Evolutionary conservation across 2,329 filamentous ascomycete genomes (phyloP).

Genomic region (Aspergillus pseudoglaucus): DNA sequence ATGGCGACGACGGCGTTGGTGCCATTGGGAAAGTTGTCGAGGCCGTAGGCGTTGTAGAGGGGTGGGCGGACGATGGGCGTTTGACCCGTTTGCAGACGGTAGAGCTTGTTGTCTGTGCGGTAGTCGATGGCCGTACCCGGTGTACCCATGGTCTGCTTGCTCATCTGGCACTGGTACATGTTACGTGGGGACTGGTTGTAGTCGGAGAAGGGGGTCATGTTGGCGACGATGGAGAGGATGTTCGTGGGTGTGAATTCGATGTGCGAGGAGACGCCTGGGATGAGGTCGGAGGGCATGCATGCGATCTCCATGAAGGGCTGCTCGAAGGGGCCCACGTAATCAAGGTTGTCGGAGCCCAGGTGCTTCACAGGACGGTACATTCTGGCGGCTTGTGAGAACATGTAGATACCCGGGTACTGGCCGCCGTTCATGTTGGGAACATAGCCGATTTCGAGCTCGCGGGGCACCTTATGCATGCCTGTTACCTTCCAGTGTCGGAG

Average conservation of each 20-base stretch:
- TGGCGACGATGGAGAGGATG: slow-evolving; percentile 93
- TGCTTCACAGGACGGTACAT: slow-evolving; percentile 94
- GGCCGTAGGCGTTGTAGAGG: slow-evolving; percentile 89
- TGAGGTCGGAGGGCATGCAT: slow-evolving; percentile 77
- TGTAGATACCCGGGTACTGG: slow-evolving; percentile 94
- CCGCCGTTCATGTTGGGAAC: slow-evolving; percentile 81
- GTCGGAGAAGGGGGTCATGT: slow-evolving; percentile 98
- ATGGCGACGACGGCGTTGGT: slow-evolving; percentile 94
- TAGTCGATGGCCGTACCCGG: slow-evolving; percentile 77
- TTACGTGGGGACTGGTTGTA: slow-evolving; percentile 98
- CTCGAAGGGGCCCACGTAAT: slow-evolving; percentile 87
- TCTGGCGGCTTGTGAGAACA: slow-evolving; percentile 76
- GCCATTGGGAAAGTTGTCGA: slow-evolving; percentile 97
- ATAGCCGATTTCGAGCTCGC: slow-evolving; percentile 84
- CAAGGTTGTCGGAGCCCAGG: slow-evolving; percentile 73
- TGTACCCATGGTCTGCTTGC: slow-evolving; percentile 98
- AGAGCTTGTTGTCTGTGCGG: slow-evolving; percentile 95
- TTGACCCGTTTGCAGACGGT: slow-evolving; percentile 89
- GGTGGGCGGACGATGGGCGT: slow-evolving; percentile 89
- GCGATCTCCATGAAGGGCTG: slow-evolving; percentile 99
- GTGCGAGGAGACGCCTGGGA: slow-evolving; percentile 83
- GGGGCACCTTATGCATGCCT: slow-evolving; percentile 70
- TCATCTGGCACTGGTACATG: slow-evolving; percentile 99
- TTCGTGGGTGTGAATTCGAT: slow-evolving; percentile 93
- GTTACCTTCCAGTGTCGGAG: slow-evolving; percentile 94